Percentiles rank a stretch among this genome's conserved stretches.
Evolutionary conservation across 208 protist species (phyloP).

Genomic region (Porcisia hertigi): DNA sequence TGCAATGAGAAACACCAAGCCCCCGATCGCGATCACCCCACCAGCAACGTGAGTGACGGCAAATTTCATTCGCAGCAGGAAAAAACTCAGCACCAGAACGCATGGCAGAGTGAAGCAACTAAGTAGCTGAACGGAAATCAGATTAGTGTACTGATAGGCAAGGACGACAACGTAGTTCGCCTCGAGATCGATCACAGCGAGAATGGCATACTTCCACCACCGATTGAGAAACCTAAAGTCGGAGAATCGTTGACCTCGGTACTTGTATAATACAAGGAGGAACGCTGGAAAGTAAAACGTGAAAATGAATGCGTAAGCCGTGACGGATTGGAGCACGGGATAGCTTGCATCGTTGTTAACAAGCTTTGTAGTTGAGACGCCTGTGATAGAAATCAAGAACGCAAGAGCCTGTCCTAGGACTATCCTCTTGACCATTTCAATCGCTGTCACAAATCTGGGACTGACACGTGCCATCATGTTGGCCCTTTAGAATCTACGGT

Average conservation of each 20-base stretch:
- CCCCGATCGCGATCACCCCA: slow-evolving; percentile 74
- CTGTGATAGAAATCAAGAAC: slow-evolving; percentile 86
- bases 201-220: slow-evolving; percentile 88
- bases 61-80: slow-evolving; percentile 86
- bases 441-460: slow-evolving; percentile 20
- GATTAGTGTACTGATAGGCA: slow-evolving; percentile 94
- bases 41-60: slow-evolving; percentile 83
- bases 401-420: slow-evolving; percentile 83
- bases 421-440: slow-evolving; percentile 46
- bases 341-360: slow-evolving; percentile 86
- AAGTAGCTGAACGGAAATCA: slow-evolving; percentile 91
- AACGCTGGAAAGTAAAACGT: slow-evolving; percentile 63
- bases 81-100: slow-evolving; percentile 86
- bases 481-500: background rate
- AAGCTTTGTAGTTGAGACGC: slow-evolving; percentile 81
- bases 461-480: slow-evolving; percentile 7
- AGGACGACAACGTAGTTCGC: slow-evolving; percentile 94
- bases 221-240: slow-evolving; percentile 63
- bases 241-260: slow-evolving; percentile 36
- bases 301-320: slow-evolving; percentile 76
- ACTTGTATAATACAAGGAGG: slow-evolving; percentile 46
- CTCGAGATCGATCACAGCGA: slow-evolving; percentile 92
- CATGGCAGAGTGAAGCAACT: slow-evolving; percentile 93
- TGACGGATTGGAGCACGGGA: slow-evolving; percentile 82
- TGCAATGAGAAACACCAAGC: slow-evolving; percentile 75